Base-by-base conservation (phyloP, 2,329 filamentous ascomycete species). In the Mariannaea sp. region DNA sequence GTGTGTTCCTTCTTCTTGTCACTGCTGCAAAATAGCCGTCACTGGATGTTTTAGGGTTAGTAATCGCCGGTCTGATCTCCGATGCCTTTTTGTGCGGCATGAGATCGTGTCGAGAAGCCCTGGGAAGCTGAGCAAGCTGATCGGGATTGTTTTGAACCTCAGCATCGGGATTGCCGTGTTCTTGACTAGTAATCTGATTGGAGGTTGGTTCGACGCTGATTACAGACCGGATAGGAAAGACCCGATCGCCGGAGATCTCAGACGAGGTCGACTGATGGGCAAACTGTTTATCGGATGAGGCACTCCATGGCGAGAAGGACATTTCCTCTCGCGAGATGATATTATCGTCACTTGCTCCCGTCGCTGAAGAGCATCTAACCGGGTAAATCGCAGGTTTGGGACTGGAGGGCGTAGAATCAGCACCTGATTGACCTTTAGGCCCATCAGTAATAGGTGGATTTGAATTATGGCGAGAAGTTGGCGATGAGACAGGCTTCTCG, bases 201-300 rank as follows among this genome's bases (percentile, higher is more conserved):
- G 70, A 72, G n/a, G 54, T 49, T 6, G 83, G 82, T 61, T 89
- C 85, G 33, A 92, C 83, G 6, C 84, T 89, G 19, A 93, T 78
- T 36, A 90, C 86, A n/a, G 88, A 92, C 42, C 88, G 83, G 26
- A 93, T 88, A n/a, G 89, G 89, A 51, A 89, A 93, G 5, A 93
- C 87, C 49, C 88, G 81, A 64, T 92, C 80, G 26, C 70, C 68
- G 22, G 71, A 73, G 19, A 70, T 66, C 47, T 74, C 72, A n/a
- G 72, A 73, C 40, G 64, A 58, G 9, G 61, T 59, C 2, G 70
- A 73, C 17, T 56, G 65, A 32, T 68, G 56, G 5, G 67, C 65
- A 1, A 66, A 64, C 47, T 77, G 77, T 33, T 61, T 71, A 24
- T 79, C 77, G 2, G 76, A 78, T 30, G 66, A 63, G 7, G 66